Base-by-base conservation (phyloP, 257 asterid genomes). In the Scutellaria galericulata region DNA sequence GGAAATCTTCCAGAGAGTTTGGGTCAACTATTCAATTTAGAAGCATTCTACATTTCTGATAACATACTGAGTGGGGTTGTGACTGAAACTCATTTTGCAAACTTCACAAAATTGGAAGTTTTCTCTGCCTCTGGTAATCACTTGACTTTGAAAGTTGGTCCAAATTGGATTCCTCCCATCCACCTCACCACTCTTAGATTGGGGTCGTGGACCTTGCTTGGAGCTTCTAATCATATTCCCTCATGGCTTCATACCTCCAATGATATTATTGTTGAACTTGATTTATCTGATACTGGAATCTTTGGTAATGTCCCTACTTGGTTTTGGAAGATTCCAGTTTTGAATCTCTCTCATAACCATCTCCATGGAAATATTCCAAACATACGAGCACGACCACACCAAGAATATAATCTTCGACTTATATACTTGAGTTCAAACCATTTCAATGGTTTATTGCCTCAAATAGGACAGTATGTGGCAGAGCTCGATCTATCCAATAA, bases 111-210 rank as follows among this genome's bases (percentile, higher is more conserved):
- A 18, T 18, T 18, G 18, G 0, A 0, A 18, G 18, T 18, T 18
- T 18, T 18, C 31, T 27, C 15, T 58, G 64, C 64, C 5, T 58
- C 64, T 12, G 22, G 45, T 24, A 58, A 58, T 12, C 44, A 31
- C 45, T 7, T 58, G 64, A 58, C 64, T 31, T 31, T 58, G 64
- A 31, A 11, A 10, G 64, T 58, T 24, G 45, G 64, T 9, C 42
- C 64, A 3, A 5, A 57, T 27, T 57, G 64, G 64, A 24, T 9
- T 57, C 64, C 44, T 4, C 45, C 45, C 15, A 0, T 9, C 13
- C 0, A 18, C 0, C 18, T 18, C 18, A 18, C n/a, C n/a, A n/a
- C n/a, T n/a, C n/a, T n/a, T n/a, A n/a, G n/a, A n/a, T n/a, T n/a
- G 0, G 2, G 44, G 45, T 58, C 64, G 15, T 58, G 64, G 64